A percentile compares a stretch with the other conserved stretches of the same genome.
phyloP scores from a whole-genome alignment of 2,329 filamentous ascomycete species.

The Calonectria pteridis region DNA sequence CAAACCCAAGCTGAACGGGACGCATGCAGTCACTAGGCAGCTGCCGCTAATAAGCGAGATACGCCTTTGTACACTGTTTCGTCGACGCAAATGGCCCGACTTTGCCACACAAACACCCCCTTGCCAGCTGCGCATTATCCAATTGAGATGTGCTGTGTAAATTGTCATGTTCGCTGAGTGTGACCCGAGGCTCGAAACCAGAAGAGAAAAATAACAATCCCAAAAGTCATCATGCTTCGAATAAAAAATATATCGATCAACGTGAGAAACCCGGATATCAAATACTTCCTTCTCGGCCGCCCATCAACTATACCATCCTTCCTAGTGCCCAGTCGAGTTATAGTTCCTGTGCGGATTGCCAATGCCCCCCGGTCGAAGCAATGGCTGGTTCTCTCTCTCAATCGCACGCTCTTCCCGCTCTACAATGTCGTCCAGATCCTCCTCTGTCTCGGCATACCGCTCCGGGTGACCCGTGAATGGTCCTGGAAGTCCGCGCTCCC shows the following conservation, averaged over 20 bases:
- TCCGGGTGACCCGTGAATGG: slow-evolving; percentile 66
- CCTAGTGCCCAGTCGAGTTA: slow-evolving; percentile 46
- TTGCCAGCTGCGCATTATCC: neutral
- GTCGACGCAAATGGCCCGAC: neutral
- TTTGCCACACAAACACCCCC: neutral
- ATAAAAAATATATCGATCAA: slow-evolving; percentile 11
- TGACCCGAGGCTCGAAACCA: neutral
- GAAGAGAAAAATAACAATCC: neutral
- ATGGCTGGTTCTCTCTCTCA: slow-evolving; percentile 62
- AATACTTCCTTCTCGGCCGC: slow-evolving; percentile 11
- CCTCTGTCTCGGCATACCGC: slow-evolving; percentile 63
- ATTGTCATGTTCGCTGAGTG: neutral
- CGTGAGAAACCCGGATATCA: slow-evolving; percentile 33
- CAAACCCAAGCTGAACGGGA: neutral
- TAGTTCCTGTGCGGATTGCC: slow-evolving; percentile 59
- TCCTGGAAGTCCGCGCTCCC: slow-evolving; percentile 64
- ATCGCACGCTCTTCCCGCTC: slow-evolving; percentile 65
- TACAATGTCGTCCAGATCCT: slow-evolving; percentile 63
- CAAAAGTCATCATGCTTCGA: slow-evolving; percentile 9
- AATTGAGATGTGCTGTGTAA: neutral
- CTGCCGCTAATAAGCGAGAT: neutral
- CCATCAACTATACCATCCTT: slow-evolving; percentile 14
- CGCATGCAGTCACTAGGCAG: slow-evolving; percentile 17
- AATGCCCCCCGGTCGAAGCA: slow-evolving; percentile 64
- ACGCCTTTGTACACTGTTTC: neutral